Evolutionary conservation across 1,139 yeast genomes (phyloP), one percentile per base, ranked within the genome.

Genomic region (Saccharomyces pastorianus): DNA sequence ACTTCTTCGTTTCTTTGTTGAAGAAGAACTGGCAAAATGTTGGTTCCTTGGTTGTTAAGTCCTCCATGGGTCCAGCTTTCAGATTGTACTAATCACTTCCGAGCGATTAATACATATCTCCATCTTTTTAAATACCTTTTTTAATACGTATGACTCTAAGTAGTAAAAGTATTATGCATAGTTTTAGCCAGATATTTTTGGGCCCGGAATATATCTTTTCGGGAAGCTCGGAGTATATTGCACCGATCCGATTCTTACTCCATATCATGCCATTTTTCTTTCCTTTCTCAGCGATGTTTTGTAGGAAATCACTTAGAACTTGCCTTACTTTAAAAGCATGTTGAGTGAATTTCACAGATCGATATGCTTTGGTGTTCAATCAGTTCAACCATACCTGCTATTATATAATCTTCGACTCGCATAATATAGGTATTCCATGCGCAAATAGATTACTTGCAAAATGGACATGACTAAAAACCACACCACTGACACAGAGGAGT

Each of bases 21-120:
- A 95, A 95, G 96, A 95, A 95, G 95, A 91, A 93, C 96, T 93
- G 99, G 99, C 99, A 95, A 85, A 95, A 95, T 81, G 97, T 95
- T 76, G 98, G 99, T 73, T 93, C 99, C 74, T 83, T 95, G 80
- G 97, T 91, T 76, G 87, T 95, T 83, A 95, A 95, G 85, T 89
- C 97, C 65, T 84, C 98, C 79, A 95, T 95, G 99, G 99, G 99
- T 81, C 98, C 98, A 78, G 88, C 98, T 76, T 89, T 86, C 95
- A 91, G 99, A 87, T 85, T 93, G 78, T 93, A 93, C 93, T 93
- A 91, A 80, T 73, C 61, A 48, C 55, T 34, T 34, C 34, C 42
- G 13, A 53, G 50, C 34, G 27, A 20, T 41, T 47, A 27, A 29
- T 46, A 31, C 28, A 44, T 47, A 11, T 11, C 6, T 17, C 25